These are phyloP conservation scores for Sextonia rubra DNA, from an alignment of 164 flowering plant species.

Conservation along the genomic window DNA sequence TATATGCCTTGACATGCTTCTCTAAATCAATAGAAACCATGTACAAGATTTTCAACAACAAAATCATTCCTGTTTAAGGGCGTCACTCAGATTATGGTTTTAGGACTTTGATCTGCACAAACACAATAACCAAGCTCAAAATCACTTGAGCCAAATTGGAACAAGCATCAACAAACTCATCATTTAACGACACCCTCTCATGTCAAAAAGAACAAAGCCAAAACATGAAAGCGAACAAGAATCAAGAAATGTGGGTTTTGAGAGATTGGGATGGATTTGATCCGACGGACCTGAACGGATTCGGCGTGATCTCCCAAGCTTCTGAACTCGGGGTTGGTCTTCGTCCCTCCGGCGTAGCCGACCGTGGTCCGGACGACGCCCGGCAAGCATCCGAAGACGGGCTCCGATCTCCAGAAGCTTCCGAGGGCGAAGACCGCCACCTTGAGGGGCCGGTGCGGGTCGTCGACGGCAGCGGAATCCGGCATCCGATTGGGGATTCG, in stretches of 20 bases:
- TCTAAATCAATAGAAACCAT: neutral
- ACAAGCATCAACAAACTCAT: no score
- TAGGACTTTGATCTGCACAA: neutral
- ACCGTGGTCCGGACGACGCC: conserved; percentile 77
- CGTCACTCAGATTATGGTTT: no score
- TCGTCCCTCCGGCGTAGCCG: conserved; percentile 89
- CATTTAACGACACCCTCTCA: no score
- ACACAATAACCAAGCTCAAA: neutral
- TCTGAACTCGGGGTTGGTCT: conserved; percentile 75
- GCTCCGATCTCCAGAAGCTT: conserved; percentile 97
- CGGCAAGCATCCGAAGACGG: conserved; percentile 81
- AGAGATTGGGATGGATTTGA: no score
- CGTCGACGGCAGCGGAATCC: conserved; percentile 8
- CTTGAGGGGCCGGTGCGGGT: conserved; percentile 23
- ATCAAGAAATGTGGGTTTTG: no score
- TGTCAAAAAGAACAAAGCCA: no score
- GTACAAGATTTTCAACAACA: neutral
- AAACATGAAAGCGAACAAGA: no score
- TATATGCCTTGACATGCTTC: neutral
- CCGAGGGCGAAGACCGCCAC: conserved; percentile 89
- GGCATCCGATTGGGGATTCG: conserved; percentile 55
- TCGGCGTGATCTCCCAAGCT: conserved; percentile 93
- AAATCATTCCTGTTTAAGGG: neutral
- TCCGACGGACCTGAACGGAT: conserved; percentile 57
- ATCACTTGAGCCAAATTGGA: neutral